Base-by-base conservation (phyloP, 768 basidiomycete species). In the Lactarius akahatsu region DNA sequence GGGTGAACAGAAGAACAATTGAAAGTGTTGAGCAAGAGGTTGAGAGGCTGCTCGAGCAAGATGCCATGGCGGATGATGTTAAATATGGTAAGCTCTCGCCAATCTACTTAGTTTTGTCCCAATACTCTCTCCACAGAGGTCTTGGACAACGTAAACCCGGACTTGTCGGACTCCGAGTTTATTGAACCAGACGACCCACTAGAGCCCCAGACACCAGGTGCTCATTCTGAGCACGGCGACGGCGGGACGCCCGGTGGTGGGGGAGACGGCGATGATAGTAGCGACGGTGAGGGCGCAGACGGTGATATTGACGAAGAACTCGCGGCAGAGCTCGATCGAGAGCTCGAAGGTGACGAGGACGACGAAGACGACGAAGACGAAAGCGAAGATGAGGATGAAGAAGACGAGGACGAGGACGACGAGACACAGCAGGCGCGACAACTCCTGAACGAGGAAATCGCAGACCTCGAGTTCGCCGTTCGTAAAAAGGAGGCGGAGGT, bases 1-100 rank as follows among this genome's bases (percentile, higher is more conserved):
- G 95, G 54, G 87, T 94, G 23, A 95, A 94, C 73, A 83, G 85
- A 75, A 78, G 93, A 71, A 93, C 92, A 4, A 97, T 97, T 70
- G 94, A 97, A 78, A 94, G 89, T 43, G 94, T 96, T 7, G 94
- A 97, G 76, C 86, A 93, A 76, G 93, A 94, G 73, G 94, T 97
- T 10, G 95, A 96, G 74, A 81, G 93, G 62, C 76, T 97, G 23
- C 77, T 96, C 23, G 89, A 90, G 65, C 88, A 90, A 71, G 94
- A 96, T 75, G 82, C 87, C 1, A 73, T 86, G 47, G 92, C 94
- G 2, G 74, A 82, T 0, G 85, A 92, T 65, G 88, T 92, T 62
- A 86, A 89, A 79, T 94, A 88, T 69, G 91, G 93, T 88, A 73
- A 10, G 60, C 63, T 54, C 50, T 13, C 50, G 26, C 26, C 50